Evolutionary conservation across 169 alveolate species (phyloP).

Genomic region (Theileria orientalis): DNA sequence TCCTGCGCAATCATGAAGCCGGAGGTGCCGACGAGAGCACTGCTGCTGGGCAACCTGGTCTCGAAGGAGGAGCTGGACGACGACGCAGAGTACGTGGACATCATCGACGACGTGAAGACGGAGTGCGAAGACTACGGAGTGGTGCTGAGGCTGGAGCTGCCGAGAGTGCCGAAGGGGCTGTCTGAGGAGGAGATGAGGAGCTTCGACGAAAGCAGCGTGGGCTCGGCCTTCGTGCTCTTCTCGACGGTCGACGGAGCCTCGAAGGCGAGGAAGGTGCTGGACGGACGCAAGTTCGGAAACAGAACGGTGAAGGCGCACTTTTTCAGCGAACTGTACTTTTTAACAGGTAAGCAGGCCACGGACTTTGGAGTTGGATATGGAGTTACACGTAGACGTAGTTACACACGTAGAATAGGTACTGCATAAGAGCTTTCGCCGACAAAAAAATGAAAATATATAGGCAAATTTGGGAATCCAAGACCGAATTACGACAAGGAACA

Average conservation of each 20-base stretch:
- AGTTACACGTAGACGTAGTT: no score
- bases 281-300: slow-evolving; percentile 75
- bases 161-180: slow-evolving; percentile 74
- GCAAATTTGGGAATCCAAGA: slow-evolving; percentile 65
- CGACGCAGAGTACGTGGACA: slow-evolving; percentile 83
- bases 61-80: slow-evolving; percentile 78
- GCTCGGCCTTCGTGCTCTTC: slow-evolving; percentile 77
- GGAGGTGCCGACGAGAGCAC: slow-evolving; percentile 76
- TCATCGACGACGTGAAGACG: slow-evolving; percentile 80
- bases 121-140: slow-evolving; percentile 82
- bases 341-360: no score
- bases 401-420: no score
- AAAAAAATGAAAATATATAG: no score
- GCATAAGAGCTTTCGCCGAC: no score
- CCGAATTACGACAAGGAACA: slow-evolving; percentile 72
- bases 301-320: slow-evolving; percentile 76
- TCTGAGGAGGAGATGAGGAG: slow-evolving; percentile 56
- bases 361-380: no score
- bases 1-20: slow-evolving; percentile 62
- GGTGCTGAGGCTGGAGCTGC: slow-evolving; percentile 80
- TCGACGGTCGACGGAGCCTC: slow-evolving; percentile 71
- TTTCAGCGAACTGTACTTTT: slow-evolving; percentile 67
- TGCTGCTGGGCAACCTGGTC: slow-evolving; percentile 78
- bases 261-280: slow-evolving; percentile 75
- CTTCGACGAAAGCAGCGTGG: slow-evolving; percentile 65